These are phyloP conservation scores for Karstenula rhodostoma DNA, from an alignment of 2,329 filamentous ascomycete genomes.

Conservation along the genomic window DNA sequence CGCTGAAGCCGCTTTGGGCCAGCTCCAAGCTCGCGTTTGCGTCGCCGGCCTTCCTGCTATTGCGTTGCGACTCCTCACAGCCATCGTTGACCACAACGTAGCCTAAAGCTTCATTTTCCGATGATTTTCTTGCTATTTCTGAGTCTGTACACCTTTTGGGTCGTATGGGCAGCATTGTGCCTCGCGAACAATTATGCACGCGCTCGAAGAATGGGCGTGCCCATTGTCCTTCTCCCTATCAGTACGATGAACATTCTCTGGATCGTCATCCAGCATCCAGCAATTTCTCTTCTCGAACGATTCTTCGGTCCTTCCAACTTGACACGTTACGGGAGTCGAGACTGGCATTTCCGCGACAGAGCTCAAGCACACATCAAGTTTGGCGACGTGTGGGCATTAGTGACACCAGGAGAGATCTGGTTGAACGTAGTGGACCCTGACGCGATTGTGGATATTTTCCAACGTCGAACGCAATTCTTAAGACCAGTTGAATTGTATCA, in stretches of 20 bases:
- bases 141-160: not conserved
- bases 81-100: no score
- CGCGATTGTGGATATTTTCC: constrained; percentile 22
- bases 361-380: constrained; percentile 18
- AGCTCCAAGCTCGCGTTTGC: no score
- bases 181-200: not conserved
- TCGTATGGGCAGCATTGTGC: not conserved
- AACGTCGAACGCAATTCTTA: constrained; percentile 16
- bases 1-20: no score
- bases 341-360: constrained; percentile 31
- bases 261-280: constrained; percentile 11
- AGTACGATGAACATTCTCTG: constrained; percentile 26
- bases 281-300: not conserved
- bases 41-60: no score
- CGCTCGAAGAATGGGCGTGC: constrained; percentile 1
- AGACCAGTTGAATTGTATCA: constrained; percentile 28
- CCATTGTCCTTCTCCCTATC: constrained; percentile 19
- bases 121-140: not conserved
- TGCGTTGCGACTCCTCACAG: no score
- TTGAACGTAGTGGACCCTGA: constrained; percentile 25
- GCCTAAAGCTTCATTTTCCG: no score
- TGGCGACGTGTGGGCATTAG: constrained; percentile 17
- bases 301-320: constrained; percentile 22
- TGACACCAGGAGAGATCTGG: constrained; percentile 30
- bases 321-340: constrained; percentile 20